Conservation (phyloP, 106 monocot species). For the Chionographis japonica region DNA sequence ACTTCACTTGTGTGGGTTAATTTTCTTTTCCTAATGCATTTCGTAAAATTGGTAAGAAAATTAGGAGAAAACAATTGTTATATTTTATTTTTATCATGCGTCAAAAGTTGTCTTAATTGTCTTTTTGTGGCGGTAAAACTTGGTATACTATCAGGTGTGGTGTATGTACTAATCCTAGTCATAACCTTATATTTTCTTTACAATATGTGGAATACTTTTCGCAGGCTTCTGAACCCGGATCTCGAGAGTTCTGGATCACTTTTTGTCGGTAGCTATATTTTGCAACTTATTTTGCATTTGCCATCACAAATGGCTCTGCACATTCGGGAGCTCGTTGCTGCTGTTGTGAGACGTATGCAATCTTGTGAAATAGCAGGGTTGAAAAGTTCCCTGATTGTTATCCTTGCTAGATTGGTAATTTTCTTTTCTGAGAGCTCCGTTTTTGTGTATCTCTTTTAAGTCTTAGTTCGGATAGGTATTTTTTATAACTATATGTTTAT, state of each 20-base stretch:
- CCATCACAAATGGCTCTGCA: slow-evolving; percentile 77
- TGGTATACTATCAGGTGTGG: background rate
- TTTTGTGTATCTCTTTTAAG: background rate
- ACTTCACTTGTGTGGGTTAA: too few relatives aligned
- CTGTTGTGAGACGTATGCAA: slow-evolving; percentile 80
- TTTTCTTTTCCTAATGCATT: too few relatives aligned
- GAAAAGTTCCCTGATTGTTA: slow-evolving; percentile 83
- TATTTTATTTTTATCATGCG: too few relatives aligned
- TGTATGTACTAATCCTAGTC: background rate
- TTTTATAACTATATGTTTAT: background rate
- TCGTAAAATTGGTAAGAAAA: too few relatives aligned
- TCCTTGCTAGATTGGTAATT: slow-evolving; percentile 83
- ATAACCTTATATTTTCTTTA: background rate
- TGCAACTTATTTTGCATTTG: slow-evolving; percentile 87
- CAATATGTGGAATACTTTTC: slow-evolving; percentile 7
- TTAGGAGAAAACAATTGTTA: too few relatives aligned
- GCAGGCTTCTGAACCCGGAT: slow-evolving; percentile 82
- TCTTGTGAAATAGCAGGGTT: slow-evolving; percentile 75
- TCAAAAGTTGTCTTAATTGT: too few relatives aligned
- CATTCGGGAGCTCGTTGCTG: slow-evolving; percentile 63
- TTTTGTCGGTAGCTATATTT: slow-evolving; percentile 84
- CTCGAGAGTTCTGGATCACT: slow-evolving; percentile 91
- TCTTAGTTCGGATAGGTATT: background rate
- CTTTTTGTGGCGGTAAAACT: too few relatives aligned
- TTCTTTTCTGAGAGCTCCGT: background rate